A percentile compares a stretch with the other conserved stretches of the same genome.
Conservation (phyloP, 2,329 filamentous ascomycete genomes). For the Fusarium domesticum region DNA sequence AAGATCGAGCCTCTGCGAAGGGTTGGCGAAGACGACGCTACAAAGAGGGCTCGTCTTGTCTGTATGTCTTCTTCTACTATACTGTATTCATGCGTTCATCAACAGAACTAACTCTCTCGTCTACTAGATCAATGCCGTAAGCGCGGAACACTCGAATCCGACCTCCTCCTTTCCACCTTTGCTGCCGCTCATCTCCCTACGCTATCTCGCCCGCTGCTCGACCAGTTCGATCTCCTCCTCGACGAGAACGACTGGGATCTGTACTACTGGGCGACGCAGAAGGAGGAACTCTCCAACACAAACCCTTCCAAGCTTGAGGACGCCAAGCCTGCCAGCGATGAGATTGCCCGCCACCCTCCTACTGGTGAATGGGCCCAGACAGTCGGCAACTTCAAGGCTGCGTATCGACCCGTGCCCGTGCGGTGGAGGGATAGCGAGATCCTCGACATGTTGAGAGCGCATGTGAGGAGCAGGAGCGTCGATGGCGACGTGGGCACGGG, state of each 20-base stretch:
- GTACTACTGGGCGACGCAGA: conserved; percentile 98
- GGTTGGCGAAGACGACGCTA: conserved; percentile 76
- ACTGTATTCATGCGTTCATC: not conserved
- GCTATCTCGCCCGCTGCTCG: conserved; percentile 72
- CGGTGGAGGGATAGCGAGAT: conserved; percentile 85
- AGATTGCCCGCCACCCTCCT: conserved; percentile 36
- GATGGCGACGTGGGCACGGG: conserved; percentile 41
- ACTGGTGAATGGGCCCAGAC: conserved; percentile 94
- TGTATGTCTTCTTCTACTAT: conserved; percentile 45
- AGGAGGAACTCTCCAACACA: conserved; percentile 49
- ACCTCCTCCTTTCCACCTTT: conserved; percentile 94
- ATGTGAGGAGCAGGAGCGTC: conserved; percentile 65
- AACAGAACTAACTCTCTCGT: conserved; percentile 1
- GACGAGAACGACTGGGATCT: conserved; percentile 99
- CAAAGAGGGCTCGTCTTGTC: conserved; percentile 81
- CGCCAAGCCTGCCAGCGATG: conserved; percentile 28
- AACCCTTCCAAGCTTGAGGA: conserved; percentile 31
- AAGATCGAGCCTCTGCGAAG: conserved; percentile 86
- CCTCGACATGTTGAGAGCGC: conserved; percentile 69
- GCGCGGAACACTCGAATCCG: conserved; percentile 90
- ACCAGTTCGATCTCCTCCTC: conserved; percentile 86
- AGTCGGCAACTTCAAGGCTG: conserved; percentile 87
- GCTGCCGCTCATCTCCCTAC: conserved; percentile 71
- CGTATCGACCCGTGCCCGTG: conserved; percentile 83
- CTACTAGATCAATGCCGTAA: conserved; percentile 88